Evolutionary conservation across 1,284 basidiomycete species (phyloP).

Genomic region (Apiotrichum sp.): DNA sequence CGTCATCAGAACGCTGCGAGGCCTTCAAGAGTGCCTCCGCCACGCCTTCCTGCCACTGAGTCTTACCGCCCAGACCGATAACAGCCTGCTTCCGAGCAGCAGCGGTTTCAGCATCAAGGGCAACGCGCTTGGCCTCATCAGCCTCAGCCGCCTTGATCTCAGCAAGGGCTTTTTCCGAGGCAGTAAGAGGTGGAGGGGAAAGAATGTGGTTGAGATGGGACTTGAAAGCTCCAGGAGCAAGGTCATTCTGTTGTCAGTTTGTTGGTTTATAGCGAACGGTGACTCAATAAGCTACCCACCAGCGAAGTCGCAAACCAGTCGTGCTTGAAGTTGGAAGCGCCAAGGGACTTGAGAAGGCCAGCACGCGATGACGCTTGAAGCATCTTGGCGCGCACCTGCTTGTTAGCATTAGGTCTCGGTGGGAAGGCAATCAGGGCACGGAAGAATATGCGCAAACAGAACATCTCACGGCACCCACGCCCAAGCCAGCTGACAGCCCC

Average conservation of each 20-base stretch:
- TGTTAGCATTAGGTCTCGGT: neutral
- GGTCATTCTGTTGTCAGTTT: constrained; percentile 34
- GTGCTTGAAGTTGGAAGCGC: constrained; percentile 68
- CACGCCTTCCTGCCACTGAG: constrained; percentile 61
- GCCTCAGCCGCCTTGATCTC: constrained; percentile 67
- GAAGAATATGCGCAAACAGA: neutral
- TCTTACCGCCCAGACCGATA: constrained; percentile 41
- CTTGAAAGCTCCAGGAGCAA: constrained; percentile 56
- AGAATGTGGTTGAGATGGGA: constrained; percentile 64
- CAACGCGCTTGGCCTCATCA: constrained; percentile 39
- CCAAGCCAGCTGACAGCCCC: too few relatives aligned
- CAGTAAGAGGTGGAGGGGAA: constrained; percentile 72
- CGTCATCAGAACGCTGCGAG: constrained; percentile 50
- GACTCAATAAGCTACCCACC: constrained; percentile 53
- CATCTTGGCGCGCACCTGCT: constrained; percentile 60
- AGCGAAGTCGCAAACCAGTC: constrained; percentile 74
- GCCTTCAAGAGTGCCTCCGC: constrained; percentile 60
- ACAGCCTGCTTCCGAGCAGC: constrained; percentile 35
- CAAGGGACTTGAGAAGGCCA: constrained; percentile 66
- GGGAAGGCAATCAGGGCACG: neutral
- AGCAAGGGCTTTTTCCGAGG: constrained; percentile 70
- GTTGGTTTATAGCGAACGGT: neutral
- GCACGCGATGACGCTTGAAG: constrained; percentile 79
- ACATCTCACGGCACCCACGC: neutral
- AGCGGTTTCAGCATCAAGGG: constrained; percentile 34